These are phyloP conservation scores for Xylaria grammica DNA, from an alignment of 495 filamentous ascomycete species.

Conservation along the genomic window DNA sequence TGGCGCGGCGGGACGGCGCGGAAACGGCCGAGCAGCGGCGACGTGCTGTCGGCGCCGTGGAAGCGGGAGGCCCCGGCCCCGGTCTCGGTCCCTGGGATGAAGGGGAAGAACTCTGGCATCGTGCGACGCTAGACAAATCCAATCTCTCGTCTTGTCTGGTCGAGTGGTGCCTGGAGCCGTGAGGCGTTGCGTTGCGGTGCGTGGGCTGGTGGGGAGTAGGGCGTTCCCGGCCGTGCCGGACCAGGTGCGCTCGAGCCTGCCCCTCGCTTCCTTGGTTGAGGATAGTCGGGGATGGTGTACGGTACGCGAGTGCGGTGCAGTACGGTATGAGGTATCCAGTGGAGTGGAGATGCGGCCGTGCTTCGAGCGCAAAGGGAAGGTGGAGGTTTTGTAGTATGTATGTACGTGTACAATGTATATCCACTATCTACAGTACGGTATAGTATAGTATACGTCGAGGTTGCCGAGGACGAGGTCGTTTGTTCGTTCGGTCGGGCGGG, in stretches of 20 bases:
- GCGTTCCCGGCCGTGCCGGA: conserved; percentile 12
- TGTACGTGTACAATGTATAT: too few relatives aligned
- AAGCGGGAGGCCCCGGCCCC: conserved; percentile 40
- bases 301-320: neutral
- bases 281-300: neutral
- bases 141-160: neutral
- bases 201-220: neutral
- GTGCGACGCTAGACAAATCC: neutral
- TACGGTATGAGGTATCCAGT: neutral
- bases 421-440: too few relatives aligned
- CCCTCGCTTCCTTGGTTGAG: neutral
- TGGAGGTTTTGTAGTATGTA: too few relatives aligned
- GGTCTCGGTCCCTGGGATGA: conserved; percentile 63
- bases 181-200: too few relatives aligned
- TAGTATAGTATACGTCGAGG: too few relatives aligned
- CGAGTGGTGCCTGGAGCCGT: neutral
- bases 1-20: conserved; percentile 56
- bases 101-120: conserved; percentile 67
- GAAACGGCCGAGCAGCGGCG: conserved; percentile 64
- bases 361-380: neutral
- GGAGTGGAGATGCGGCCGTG: neutral
- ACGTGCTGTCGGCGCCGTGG: conserved; percentile 48
- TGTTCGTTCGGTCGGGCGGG: neutral
- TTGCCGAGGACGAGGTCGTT: neutral
- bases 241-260: neutral